These are phyloP conservation scores for Brachypodium distachyon DNA, from an alignment of 202 grass and related monocot genomes.

Conservation along the genomic window DNA sequence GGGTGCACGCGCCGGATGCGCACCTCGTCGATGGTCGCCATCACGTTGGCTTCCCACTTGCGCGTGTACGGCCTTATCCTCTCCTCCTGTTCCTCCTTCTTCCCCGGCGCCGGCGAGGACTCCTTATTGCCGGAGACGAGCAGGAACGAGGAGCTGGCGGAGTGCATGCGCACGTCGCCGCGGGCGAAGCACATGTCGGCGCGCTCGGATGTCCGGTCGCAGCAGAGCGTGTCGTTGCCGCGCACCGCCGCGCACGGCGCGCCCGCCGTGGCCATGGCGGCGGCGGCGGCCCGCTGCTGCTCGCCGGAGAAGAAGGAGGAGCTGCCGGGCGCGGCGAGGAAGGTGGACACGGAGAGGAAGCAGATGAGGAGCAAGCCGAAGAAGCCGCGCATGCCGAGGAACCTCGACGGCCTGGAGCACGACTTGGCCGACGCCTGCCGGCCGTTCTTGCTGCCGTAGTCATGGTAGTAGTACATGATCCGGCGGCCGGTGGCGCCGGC, in stretches of 20 bases:
- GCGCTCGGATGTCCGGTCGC: constrained; percentile 59
- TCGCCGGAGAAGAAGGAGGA: constrained; percentile 34
- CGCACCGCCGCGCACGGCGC: constrained; percentile 18
- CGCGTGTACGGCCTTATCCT: constrained; percentile 83
- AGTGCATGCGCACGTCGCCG: constrained; percentile 70
- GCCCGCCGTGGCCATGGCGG: background rate
- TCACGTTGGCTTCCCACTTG: constrained; percentile 85
- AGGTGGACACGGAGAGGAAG: constrained; percentile 20
- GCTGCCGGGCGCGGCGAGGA: constrained; percentile 20
- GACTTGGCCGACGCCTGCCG: constrained; percentile 16
- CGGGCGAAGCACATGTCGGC: constrained; percentile 74
- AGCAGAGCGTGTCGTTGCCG: constrained; percentile 55
- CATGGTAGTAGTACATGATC: constrained; percentile 55
- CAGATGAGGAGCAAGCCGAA: constrained; percentile 29
- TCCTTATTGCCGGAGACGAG: no score
- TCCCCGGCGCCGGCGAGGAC: background rate
- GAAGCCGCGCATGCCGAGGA: constrained; percentile 17
- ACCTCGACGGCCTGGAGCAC: no score
- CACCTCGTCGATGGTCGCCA: constrained; percentile 79
- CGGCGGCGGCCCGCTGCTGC: background rate
- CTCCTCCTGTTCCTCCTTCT: constrained; percentile 39
- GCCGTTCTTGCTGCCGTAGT: constrained; percentile 44
- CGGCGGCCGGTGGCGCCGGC: constrained; percentile 37
- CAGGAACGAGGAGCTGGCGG: constrained; percentile 45
- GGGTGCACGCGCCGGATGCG: constrained; percentile 30